Percentiles rank a stretch among this genome's conserved stretches.
phyloP scores from a whole-genome alignment of 2,329 filamentous ascomycete genomes.

The Fusarium oligoseptatum region DNA sequence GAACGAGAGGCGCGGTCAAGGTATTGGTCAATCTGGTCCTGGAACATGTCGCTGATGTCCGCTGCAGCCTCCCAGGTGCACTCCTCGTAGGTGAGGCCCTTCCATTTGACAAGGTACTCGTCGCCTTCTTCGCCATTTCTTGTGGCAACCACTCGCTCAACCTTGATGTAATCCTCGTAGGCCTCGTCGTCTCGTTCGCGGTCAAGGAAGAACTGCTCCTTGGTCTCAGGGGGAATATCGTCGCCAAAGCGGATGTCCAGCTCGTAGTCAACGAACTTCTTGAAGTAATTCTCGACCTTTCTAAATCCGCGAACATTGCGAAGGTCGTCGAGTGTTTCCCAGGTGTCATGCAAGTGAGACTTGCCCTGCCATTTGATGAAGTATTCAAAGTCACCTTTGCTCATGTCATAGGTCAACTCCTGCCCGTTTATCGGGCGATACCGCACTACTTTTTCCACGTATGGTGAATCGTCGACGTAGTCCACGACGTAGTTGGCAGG shows the following conservation, averaged over 20 bases:
- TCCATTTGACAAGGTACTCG: slow-evolving; percentile 98
- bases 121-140: slow-evolving; percentile 83
- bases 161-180: slow-evolving; percentile 88
- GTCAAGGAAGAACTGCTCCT: slow-evolving; percentile 95
- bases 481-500: slow-evolving; percentile 78
- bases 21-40: slow-evolving; percentile 92
- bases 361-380: slow-evolving; percentile 97
- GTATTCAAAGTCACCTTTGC: slow-evolving; percentile 85
- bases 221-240: slow-evolving; percentile 84
- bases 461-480: slow-evolving; percentile 82
- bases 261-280: slow-evolving; percentile 84
- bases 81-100: slow-evolving; percentile 90
- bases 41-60: slow-evolving; percentile 82
- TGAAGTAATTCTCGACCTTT: slow-evolving; percentile 94
- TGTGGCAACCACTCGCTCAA: slow-evolving; percentile 91
- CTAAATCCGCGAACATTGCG: slow-evolving; percentile 85
- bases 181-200: slow-evolving; percentile 91
- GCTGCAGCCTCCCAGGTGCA: slow-evolving; percentile 92
- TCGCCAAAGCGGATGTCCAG: slow-evolving; percentile 82
- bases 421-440: slow-evolving; percentile 82
- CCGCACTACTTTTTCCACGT: slow-evolving; percentile 91
- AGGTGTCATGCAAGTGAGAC: slow-evolving; percentile 95
- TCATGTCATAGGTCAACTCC: slow-evolving; percentile 68
- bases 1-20: slow-evolving; percentile 85
- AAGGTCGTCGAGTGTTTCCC: slow-evolving; percentile 85